Evolutionary conservation across 2,329 filamentous ascomycete genomes (phyloP).

Genomic region (Sporothrix inflata): DNA sequence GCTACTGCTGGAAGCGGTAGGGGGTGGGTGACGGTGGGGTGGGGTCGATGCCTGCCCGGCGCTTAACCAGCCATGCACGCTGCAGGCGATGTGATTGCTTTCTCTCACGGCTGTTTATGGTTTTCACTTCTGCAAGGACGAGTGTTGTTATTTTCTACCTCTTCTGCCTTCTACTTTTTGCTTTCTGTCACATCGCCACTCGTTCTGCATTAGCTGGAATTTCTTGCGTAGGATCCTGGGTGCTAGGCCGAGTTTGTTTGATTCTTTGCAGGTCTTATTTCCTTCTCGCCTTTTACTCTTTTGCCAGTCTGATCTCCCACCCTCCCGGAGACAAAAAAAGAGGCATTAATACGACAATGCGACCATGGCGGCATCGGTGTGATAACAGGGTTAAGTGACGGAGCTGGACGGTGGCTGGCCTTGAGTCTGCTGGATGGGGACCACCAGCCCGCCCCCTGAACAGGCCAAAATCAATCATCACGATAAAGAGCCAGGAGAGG

Average conservation of each 20-base stretch:
- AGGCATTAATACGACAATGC: conserved; percentile 9
- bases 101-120: background rate
- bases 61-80: conserved; percentile 31
- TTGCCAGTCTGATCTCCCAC: background rate
- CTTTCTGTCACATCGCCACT: conserved; percentile 8
- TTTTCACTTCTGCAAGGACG: too few species aligned
- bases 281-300: background rate
- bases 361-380: conserved; percentile 7
- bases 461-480: background rate
- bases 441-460: background rate
- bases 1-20: conserved; percentile 21
- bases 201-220: background rate
- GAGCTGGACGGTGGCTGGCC: background rate
- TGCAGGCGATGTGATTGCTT: conserved; percentile 31
- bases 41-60: conserved; percentile 31
- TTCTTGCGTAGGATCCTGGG: background rate
- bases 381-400: background rate
- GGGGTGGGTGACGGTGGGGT: conserved; percentile 6
- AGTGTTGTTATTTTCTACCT: too few species aligned
- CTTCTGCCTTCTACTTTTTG: background rate
- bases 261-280: background rate
- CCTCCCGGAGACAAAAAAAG: background rate
- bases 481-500: too few species aligned
- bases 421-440: too few species aligned
- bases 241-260: conserved; percentile 9